Conservation (phyloP, 83 land plant species). For the Isoetes engelmannii region DNA sequence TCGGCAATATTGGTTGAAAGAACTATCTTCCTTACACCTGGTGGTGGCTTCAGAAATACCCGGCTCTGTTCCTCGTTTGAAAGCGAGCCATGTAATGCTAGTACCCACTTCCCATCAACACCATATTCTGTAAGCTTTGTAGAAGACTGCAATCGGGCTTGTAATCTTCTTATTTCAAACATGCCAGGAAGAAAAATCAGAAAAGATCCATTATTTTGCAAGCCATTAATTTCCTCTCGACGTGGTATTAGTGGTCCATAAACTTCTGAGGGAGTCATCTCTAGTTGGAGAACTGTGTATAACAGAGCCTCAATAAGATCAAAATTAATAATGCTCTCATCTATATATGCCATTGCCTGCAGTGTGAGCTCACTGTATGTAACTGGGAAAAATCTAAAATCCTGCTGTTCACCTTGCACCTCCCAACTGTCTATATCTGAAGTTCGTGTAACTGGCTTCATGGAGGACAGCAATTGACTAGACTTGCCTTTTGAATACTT, state of each 20-base stretch:
- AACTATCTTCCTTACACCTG: slow-evolving; percentile 2
- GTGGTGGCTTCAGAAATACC: slow-evolving; percentile 8
- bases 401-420: slow-evolving; percentile 10
- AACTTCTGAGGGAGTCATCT: slow-evolving; percentile 6
- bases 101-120: slow-evolving; percentile 17
- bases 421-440: slow-evolving; percentile 30
- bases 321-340: slow-evolving; percentile 33
- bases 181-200: slow-evolving; percentile 30
- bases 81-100: slow-evolving; percentile 11
- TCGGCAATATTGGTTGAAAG: slow-evolving; percentile 11
- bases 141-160: slow-evolving; percentile 18
- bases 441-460: no score
- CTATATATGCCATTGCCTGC: slow-evolving; percentile 20
- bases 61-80: slow-evolving; percentile 4
- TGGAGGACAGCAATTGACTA: slow-evolving; percentile 7
- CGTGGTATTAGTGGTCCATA: slow-evolving; percentile 9
- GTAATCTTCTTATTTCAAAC: slow-evolving; percentile 24
- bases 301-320: slow-evolving; percentile 31
- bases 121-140: slow-evolving; percentile 16
- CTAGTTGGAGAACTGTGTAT: slow-evolving; percentile 17
- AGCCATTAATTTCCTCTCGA: background rate
- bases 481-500: slow-evolving; percentile 20
- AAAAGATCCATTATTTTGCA: slow-evolving; percentile 7
- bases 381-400: background rate
- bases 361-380: slow-evolving; percentile 27